A percentile compares a stretch with the other conserved stretches of the same genome.
phyloP scores from a whole-genome alignment of 371 early-diverging fungal genomes.

The Chytridium lagenaria region DNA sequence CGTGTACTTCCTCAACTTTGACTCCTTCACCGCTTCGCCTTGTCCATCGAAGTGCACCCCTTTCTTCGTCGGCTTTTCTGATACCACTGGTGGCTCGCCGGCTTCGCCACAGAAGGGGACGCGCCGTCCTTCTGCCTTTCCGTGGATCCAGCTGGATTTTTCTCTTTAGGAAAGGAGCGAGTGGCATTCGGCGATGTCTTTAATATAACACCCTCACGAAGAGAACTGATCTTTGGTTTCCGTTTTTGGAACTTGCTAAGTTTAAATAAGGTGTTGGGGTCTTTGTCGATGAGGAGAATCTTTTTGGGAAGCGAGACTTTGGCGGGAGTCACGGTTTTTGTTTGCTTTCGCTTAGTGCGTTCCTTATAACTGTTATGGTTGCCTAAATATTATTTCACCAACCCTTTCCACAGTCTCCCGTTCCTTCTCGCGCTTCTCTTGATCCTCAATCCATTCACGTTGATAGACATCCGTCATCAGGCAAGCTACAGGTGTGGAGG shows the following conservation, averaged over 20 bases:
- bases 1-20: slow-evolving; percentile 9
- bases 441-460: slow-evolving; percentile 53
- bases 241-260: slow-evolving; percentile 53
- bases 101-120: background rate
- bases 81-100: background rate
- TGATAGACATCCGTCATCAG: slow-evolving; percentile 61
- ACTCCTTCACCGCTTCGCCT: background rate
- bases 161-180: too few relatives aligned
- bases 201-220: too few relatives aligned
- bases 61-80: background rate
- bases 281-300: slow-evolving; percentile 39
- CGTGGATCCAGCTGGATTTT: background rate
- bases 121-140: background rate
- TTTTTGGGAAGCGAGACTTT: slow-evolving; percentile 35
- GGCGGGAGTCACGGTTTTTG: slow-evolving; percentile 28
- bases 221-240: slow-evolving; percentile 44
- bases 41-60: background rate
- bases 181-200: too few relatives aligned
- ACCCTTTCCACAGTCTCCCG: slow-evolving; percentile 13
- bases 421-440: slow-evolving; percentile 36
- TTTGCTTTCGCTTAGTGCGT: slow-evolving; percentile 22
- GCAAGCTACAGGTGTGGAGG: slow-evolving; percentile 57
- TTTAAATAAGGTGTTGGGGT: slow-evolving; percentile 56
- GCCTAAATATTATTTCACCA: too few relatives aligned
- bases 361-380: slow-evolving; percentile 6